phyloP scores from a whole-genome alignment of 805 yeast genomes.

The Yarrowia bubula region DNA sequence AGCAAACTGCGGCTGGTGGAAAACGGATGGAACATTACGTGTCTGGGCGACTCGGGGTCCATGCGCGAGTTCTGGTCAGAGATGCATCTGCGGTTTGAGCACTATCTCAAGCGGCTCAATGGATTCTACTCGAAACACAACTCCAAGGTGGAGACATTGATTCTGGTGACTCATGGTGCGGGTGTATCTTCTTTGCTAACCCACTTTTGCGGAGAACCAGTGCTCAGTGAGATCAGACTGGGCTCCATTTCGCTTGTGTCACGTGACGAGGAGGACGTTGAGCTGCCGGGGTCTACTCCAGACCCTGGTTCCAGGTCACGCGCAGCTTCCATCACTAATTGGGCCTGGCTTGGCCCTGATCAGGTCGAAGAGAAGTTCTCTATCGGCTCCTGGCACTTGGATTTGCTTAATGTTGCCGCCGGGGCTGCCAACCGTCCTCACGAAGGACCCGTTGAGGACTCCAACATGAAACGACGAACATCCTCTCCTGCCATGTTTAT shows the following conservation, averaged over 20 bases:
- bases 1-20: slow-evolving; percentile 31
- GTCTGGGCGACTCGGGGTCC: slow-evolving; percentile 36
- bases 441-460: not conserved
- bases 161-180: slow-evolving; percentile 44
- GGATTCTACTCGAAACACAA: slow-evolving; percentile 32
- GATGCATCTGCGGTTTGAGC: slow-evolving; percentile 39
- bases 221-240: slow-evolving; percentile 37
- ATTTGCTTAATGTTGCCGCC: slow-evolving; percentile 5
- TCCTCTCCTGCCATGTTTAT: slow-evolving; percentile 25
- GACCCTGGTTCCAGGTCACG: slow-evolving; percentile 1
- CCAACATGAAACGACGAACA: not conserved
- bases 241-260: slow-evolving; percentile 30
- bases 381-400: slow-evolving; percentile 16
- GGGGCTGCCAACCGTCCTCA: not conserved
- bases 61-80: slow-evolving; percentile 42
- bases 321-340: slow-evolving; percentile 8
- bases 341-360: slow-evolving; percentile 25
- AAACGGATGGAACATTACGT: slow-evolving; percentile 34
- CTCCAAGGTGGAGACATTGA: slow-evolving; percentile 29
- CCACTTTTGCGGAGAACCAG: slow-evolving; percentile 36
- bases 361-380: slow-evolving; percentile 18
- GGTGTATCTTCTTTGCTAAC: slow-evolving; percentile 43
- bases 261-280: slow-evolving; percentile 14
- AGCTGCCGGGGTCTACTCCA: not conserved
- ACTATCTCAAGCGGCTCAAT: slow-evolving; percentile 35